Evolutionary conservation across 1,139 yeast genomes (phyloP), one percentile per base, ranked within the genome.

Genomic region (Debaryomycetaceae sp.): DNA sequence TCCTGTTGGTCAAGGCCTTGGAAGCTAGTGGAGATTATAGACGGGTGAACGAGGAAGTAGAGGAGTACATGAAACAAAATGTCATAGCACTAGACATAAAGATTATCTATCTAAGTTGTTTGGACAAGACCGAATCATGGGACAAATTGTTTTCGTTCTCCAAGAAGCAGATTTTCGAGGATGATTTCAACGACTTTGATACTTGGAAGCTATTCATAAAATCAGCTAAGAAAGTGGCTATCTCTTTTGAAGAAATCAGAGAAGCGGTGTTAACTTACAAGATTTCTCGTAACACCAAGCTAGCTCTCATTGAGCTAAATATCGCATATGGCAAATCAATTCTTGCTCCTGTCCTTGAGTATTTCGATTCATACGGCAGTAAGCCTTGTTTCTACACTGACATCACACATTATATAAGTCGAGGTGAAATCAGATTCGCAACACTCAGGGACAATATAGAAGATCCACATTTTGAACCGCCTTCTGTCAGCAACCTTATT

Each of bases 341-440:
- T 3, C 49, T 57, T 3, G 52, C 54, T 0, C 63, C 74, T 0
- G 55, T 79, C 2, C 51, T 55, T 2, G 53, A 54, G 1, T 88
- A 84, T 57, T 72, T 78, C 50, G 46, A 57, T 0, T 51, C 50
- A 5, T 76, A 70, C 55, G 76, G 78, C 7, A 51, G 65, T 41
- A 87, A 86, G 55, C 65, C 78, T 29, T 83, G 87, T 54, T 83
- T 88, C 34, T 82, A 71, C 51, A 67, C 69, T 36, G 96, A 87
- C 56, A 62, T 84, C 38, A 69, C 65, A 45, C 57, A 58, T 5
- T 82, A 73, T 52, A 37, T 62, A 6, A 36, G 40, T 1, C 31
- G 49, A 1, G 42, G 55, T 7, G 51, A 53, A 24, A 35, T 56
- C 7, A 42, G 41, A 3, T 52, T 38, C 42, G 41, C 54, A 7